Conservation (phyloP, 1,139 yeast genomes). For the Suhomyces terraborum region DNA sequence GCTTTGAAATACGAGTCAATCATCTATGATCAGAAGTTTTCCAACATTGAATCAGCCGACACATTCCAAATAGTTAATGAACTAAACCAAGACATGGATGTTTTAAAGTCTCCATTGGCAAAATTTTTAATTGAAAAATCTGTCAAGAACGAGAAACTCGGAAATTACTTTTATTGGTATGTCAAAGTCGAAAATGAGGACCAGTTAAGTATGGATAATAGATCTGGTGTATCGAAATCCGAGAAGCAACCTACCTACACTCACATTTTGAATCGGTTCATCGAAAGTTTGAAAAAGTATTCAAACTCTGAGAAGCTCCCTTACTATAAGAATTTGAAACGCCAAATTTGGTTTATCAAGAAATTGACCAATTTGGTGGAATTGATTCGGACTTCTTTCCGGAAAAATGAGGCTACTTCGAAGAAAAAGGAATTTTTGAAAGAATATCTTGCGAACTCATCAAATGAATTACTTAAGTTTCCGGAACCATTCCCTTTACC, state of each 20-base stretch:
- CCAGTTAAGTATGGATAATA: constrained; percentile 35
- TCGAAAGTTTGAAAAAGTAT: constrained; percentile 38
- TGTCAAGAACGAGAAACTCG: constrained; percentile 62
- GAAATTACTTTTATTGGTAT: constrained; percentile 90
- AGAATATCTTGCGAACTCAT: constrained; percentile 42
- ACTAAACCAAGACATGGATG: constrained; percentile 24
- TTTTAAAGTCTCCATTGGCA: constrained; percentile 63
- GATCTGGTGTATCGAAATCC: constrained; percentile 10
- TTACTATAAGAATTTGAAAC: constrained; percentile 40
- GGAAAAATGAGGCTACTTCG: constrained; percentile 47
- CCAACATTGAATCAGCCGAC: constrained; percentile 12
- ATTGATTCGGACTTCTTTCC: constrained; percentile 40
- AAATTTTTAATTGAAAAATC: constrained; percentile 77
- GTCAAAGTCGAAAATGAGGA: constrained; percentile 85
- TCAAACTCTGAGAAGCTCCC: constrained; percentile 35
- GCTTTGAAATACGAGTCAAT: constrained; percentile 75
- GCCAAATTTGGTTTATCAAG: constrained; percentile 50
- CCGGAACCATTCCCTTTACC: constrained; percentile 66
- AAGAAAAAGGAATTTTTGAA: constrained; percentile 45
- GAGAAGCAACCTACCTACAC: constrained; percentile 29
- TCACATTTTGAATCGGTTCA: constrained; percentile 41
- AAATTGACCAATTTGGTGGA: constrained; percentile 46
- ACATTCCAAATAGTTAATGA: constrained; percentile 29
- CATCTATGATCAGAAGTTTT: constrained; percentile 21
- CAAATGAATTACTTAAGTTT: constrained; percentile 45